Evolutionary conservation across 73 alveolate species (phyloP), one percentile per base, ranked within the genome.

Genomic region (Paramecium biaurelia): DNA sequence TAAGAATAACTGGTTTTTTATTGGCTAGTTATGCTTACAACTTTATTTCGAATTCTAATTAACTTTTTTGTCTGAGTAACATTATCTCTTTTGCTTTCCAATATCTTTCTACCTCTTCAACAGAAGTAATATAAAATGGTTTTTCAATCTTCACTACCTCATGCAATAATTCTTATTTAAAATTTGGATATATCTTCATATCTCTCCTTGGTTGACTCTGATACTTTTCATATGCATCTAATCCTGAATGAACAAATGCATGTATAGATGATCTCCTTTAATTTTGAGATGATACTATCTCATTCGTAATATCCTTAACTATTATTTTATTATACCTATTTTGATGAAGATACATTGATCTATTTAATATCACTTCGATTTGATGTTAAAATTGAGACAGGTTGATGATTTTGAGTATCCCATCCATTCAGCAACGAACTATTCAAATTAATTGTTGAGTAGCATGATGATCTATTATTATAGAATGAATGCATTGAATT

Each of bases 401-500:
- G 84, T 63, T 63, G 12, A 63, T 63, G 84, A 63, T 12, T 63
- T 14, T 26, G 12, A 7, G 8, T 11, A 63, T 63, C 84, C 84
- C 84, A 63, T 32, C 84, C 84, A 63, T 63, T 63, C 20, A 63
- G 24, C 26, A 32, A 14, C 9, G 84, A 63, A 14, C 49, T 63
- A 63, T 63, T 63, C 49, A 63, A 32, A 63, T 63, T 63, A 2
- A 63, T 63, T 14, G 84, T 63, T 12, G 84, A 63, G 11, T 63
- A 63, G 12, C 84, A 63, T 0, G 84, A 63, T 23, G 84, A 63
- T 63, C 84, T 63, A 24, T 63, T 63, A 26, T 63, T 63, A 32
- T 63, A 63, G 26, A 63, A 63, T 24, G 84, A 63, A 63, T 63
- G 84, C 84, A 63, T 63, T 9, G 84, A 63, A 63, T 63, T 63